These are phyloP conservation scores for Marasmius tenuissimus DNA, from an alignment of 1,284 basidiomycete species.

Conservation along the genomic window DNA sequence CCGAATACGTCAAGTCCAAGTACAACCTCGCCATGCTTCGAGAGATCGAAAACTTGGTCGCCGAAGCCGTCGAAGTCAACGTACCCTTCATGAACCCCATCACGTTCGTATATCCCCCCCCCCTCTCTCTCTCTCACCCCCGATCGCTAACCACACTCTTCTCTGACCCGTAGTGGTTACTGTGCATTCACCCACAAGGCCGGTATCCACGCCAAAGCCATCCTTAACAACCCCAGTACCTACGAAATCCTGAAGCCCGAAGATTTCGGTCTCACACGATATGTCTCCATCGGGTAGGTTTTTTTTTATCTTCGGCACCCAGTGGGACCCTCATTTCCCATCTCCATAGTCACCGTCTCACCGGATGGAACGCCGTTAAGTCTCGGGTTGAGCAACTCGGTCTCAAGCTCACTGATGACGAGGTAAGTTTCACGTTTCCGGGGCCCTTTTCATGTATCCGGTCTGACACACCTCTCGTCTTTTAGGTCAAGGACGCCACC, in stretches of 20 bases:
- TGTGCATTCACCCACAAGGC: slow-evolving; percentile 99
- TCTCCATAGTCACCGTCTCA: slow-evolving; percentile 76
- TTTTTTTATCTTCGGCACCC: slow-evolving; percentile 7
- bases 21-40: slow-evolving; percentile 98
- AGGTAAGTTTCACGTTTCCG: slow-evolving; percentile 43
- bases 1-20: slow-evolving; percentile 99
- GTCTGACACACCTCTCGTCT: neutral
- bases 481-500: slow-evolving; percentile 94
- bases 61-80: slow-evolving; percentile 97
- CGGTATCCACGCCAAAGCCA: slow-evolving; percentile 99
- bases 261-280: slow-evolving; percentile 97
- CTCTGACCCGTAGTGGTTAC: slow-evolving; percentile 69
- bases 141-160: slow-evolving; percentile 4
- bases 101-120: slow-evolving; percentile 51
- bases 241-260: slow-evolving; percentile 98
- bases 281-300: slow-evolving; percentile 91
- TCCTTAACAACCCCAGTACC: slow-evolving; percentile 98
- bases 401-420: slow-evolving; percentile 81
- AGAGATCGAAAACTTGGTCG: slow-evolving; percentile 98
- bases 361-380: slow-evolving; percentile 99
- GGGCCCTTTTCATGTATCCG: neutral
- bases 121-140: neutral
- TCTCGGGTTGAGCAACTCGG: slow-evolving; percentile 97
- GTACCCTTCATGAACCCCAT: slow-evolving; percentile 97
- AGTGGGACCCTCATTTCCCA: slow-evolving; percentile 7